Evolutionary conservation across 73 alveolate species (phyloP).

Genomic region (Paramecium octaurelia): DNA sequence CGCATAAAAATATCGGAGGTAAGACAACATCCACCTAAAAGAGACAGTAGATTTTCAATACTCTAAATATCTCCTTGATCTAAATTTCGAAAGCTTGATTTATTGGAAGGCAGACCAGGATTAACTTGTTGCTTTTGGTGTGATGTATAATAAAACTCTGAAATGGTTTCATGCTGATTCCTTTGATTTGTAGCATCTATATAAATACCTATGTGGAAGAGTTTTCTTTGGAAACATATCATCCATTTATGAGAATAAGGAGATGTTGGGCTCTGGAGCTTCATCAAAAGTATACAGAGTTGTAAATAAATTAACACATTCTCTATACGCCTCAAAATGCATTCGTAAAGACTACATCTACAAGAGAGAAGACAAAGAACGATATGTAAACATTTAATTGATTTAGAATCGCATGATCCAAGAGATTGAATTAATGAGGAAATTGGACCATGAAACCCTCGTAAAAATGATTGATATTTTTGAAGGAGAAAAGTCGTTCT

Average conservation of each 20-base stretch:
- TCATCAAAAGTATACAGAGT: constrained; percentile 34
- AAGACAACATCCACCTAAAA: neutral
- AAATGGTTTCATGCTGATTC: constrained; percentile 15
- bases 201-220: neutral
- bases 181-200: neutral
- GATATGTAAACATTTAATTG: neutral
- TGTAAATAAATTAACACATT: neutral
- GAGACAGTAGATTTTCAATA: neutral
- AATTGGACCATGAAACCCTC: neutral
- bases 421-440: neutral
- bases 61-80: neutral
- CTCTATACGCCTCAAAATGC: neutral
- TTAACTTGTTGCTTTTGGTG: neutral
- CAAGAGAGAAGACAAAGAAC: constrained; percentile 31
- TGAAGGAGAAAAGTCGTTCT: constrained; percentile 35
- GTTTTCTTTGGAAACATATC: neutral
- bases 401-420: constrained; percentile 13
- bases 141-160: neutral
- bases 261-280: constrained; percentile 1
- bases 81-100: neutral
- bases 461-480: constrained; percentile 4
- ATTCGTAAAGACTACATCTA: constrained; percentile 39
- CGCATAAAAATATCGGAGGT: constrained; percentile 12
- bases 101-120: neutral
- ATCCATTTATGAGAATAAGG: neutral